phyloP scores from a whole-genome alignment of 306 rosid species.

The Begonia loranthoides region DNA sequence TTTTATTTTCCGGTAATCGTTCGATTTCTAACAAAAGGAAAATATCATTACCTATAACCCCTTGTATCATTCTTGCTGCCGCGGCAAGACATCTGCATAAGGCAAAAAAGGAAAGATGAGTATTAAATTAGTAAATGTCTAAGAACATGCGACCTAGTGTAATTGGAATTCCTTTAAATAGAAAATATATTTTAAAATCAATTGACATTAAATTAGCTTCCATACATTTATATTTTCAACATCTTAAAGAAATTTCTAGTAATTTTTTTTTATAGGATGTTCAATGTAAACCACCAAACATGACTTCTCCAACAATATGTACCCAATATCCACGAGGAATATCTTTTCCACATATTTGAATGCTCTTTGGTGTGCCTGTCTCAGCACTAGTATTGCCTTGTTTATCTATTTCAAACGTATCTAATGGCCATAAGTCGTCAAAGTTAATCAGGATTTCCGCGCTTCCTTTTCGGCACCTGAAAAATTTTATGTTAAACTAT shows the following conservation, averaged over 20 bases:
- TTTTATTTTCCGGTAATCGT: too few species aligned
- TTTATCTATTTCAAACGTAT: constrained; percentile 20
- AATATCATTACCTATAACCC: constrained; percentile 73
- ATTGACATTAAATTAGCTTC: too few species aligned
- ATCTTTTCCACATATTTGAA: constrained; percentile 82
- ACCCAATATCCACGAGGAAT: constrained; percentile 99
- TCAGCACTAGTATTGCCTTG: constrained; percentile 30
- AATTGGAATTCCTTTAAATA: too few species aligned
- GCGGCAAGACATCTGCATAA: constrained; percentile 81
- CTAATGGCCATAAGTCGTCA: constrained; percentile 62
- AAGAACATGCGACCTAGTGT: neutral
- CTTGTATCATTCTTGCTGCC: constrained; percentile 84
- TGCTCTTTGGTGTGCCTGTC: constrained; percentile 17
- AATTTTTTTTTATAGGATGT: too few species aligned
- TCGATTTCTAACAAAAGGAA: too few species aligned
- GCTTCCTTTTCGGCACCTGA: constrained; percentile 89
- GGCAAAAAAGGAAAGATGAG: constrained; percentile 11
- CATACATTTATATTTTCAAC: too few species aligned
- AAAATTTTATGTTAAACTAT: constrained; percentile 1
- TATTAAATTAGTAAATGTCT: constrained; percentile 10
- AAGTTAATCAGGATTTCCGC: constrained; percentile 80
- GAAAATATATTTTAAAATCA: too few species aligned
- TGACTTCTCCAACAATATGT: constrained; percentile 10
- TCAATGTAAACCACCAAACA: neutral
- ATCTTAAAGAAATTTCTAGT: too few species aligned